phyloP scores from a whole-genome alignment of 208 protist species.

The Trypanosoma scelopori region DNA sequence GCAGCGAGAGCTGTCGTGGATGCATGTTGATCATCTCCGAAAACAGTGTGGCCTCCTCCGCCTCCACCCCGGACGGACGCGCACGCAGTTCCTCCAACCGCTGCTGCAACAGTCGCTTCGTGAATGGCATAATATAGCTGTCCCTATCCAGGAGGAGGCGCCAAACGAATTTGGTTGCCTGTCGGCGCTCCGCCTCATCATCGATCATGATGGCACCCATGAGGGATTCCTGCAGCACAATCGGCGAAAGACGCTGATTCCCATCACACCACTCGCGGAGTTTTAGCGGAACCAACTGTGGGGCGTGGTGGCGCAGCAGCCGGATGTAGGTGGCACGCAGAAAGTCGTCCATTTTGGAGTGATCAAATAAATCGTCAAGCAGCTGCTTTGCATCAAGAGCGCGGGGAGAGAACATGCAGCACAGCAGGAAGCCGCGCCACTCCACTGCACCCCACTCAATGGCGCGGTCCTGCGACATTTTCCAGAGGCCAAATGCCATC shows the following conservation, averaged over 20 bases:
- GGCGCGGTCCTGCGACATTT: constrained; percentile 57
- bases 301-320: constrained; percentile 76
- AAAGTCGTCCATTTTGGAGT: constrained; percentile 79
- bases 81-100: constrained; percentile 38
- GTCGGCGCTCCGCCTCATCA: constrained; percentile 31
- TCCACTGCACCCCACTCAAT: constrained; percentile 85
- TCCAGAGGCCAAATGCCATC: constrained; percentile 66
- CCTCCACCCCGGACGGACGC: constrained; percentile 9
- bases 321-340: constrained; percentile 75
- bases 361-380: constrained; percentile 48
- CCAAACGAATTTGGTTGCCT: constrained; percentile 48
- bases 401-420: constrained; percentile 76
- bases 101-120: constrained; percentile 54
- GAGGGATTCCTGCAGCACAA: constrained; percentile 80
- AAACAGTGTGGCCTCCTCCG: constrained; percentile 40
- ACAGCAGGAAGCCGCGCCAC: constrained; percentile 86
- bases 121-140: constrained; percentile 89
- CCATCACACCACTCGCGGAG: constrained; percentile 43
- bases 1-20: constrained; percentile 67
- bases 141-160: constrained; percentile 48
- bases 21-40: constrained; percentile 54
- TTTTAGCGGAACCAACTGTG: constrained; percentile 37
- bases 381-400: constrained; percentile 66
- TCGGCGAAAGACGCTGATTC: constrained; percentile 54
- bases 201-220: constrained; percentile 62